Conservation (phyloP, 208 protist species). For the Trypanosomatidae sp. region DNA sequence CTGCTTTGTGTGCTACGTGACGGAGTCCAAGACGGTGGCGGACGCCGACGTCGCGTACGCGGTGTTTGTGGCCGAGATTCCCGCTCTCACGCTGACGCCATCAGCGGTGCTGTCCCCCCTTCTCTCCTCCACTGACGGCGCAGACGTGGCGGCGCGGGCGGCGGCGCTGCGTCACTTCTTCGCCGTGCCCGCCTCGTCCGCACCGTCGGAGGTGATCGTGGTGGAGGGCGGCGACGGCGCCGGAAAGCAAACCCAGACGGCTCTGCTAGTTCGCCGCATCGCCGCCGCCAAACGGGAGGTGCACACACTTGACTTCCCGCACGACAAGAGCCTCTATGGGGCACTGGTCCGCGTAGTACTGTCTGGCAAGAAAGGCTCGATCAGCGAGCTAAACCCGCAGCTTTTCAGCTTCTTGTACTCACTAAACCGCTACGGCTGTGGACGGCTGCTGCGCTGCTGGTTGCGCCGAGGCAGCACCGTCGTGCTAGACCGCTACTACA, state of each 20-base stretch:
- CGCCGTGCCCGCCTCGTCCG: no score
- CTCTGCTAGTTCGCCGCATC: conserved; percentile 41
- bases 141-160: no score
- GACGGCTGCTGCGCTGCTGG: conserved; percentile 70
- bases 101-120: no score
- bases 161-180: no score
- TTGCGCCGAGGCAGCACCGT: conserved; percentile 54
- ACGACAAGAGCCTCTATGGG: conserved; percentile 77
- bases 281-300: conserved; percentile 16
- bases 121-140: no score
- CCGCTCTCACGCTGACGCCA: conserved; percentile 37
- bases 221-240: conserved; percentile 92
- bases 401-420: conserved; percentile 91
- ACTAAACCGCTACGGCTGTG: conserved; percentile 80
- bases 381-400: conserved; percentile 68
- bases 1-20: conserved; percentile 67
- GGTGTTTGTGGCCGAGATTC: conserved; percentile 51
- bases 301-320: conserved; percentile 83
- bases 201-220: conserved; percentile 53
- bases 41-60: conserved; percentile 68
- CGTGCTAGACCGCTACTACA: conserved; percentile 91
- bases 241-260: conserved; percentile 91
- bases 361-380: conserved; percentile 78
- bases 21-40: conserved; percentile 41
- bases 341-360: conserved; percentile 76